Conservation (phyloP, 768 basidiomycete species). For the Serendipita sp. region DNA sequence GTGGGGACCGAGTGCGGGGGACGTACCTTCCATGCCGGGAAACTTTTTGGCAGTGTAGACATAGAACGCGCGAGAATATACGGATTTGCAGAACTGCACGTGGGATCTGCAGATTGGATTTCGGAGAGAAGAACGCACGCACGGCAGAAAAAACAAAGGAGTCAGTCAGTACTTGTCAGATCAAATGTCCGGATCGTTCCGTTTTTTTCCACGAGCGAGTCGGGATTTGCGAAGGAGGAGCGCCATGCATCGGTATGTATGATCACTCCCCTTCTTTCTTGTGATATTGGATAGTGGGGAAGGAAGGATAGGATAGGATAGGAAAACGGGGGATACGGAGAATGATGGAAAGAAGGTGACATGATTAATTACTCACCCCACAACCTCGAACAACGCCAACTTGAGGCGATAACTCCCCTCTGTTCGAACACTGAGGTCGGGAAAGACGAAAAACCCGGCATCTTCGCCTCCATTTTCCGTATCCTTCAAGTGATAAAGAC, state of each 20-base stretch:
- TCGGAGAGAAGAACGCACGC: constrained; percentile 11
- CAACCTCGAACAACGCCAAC: constrained; percentile 73
- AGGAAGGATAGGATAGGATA: too few species aligned
- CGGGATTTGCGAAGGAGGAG: too few species aligned
- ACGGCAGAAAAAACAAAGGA: constrained; percentile 8
- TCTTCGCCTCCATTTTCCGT: constrained; percentile 42
- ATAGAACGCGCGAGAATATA: constrained; percentile 77
- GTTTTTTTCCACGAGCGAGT: too few species aligned
- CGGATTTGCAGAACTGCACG: constrained; percentile 80
- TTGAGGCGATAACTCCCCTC: constrained; percentile 80
- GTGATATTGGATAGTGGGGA: too few species aligned
- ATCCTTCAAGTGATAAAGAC: constrained; percentile 78
- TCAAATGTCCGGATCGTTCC: neutral
- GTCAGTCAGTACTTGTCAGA: neutral
- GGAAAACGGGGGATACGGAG: too few species aligned
- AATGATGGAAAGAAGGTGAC: neutral
- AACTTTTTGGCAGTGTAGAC: constrained; percentile 96
- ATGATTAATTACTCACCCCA: constrained; percentile 43
- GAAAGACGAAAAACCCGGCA: constrained; percentile 93
- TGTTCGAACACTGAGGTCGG: constrained; percentile 79
- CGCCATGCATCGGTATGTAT: too few species aligned
- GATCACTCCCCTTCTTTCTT: too few species aligned
- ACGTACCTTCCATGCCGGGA: constrained; percentile 83
- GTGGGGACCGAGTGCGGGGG: neutral
- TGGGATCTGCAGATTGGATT: constrained; percentile 36